A percentile compares a stretch with the other conserved stretches of the same genome.
Evolutionary conservation across 1,284 basidiomycete species (phyloP).

Genomic region (Trametes sp.): DNA sequence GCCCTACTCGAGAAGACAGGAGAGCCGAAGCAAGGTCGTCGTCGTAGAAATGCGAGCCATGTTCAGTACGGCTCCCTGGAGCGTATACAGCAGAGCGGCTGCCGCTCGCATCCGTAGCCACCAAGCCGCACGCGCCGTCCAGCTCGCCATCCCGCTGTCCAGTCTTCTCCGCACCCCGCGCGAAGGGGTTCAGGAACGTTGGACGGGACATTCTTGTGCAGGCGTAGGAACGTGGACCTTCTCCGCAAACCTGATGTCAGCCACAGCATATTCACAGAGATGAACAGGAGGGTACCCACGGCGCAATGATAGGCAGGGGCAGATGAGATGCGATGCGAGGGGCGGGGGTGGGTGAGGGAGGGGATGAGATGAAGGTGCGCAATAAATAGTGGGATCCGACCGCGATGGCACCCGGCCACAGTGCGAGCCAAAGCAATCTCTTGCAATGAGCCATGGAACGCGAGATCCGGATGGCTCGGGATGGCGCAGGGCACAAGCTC

Average conservation of each 20-base stretch:
- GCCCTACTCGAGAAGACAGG: no score
- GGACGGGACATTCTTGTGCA: slow-evolving; percentile 7
- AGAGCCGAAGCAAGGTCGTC: slow-evolving; percentile 1
- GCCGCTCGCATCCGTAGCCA: neutral
- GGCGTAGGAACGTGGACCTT: neutral
- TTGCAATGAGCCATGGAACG: neutral
- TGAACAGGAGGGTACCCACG: neutral
- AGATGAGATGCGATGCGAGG: neutral
- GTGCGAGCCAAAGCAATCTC: neutral
- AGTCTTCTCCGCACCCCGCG: slow-evolving; percentile 4
- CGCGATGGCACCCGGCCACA: slow-evolving; percentile 1
- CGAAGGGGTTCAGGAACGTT: slow-evolving; percentile 18
- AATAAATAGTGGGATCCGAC: neutral
- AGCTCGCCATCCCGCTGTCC: neutral
- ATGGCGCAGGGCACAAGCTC: neutral
- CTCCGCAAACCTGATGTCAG: neutral
- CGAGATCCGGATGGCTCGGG: neutral
- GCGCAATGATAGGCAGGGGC: neutral
- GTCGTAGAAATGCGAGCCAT: neutral
- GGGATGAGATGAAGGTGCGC: slow-evolving; percentile 12
- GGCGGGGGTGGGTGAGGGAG: no score
- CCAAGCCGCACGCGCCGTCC: neutral
- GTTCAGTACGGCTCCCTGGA: neutral
- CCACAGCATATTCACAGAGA: neutral
- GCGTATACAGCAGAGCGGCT: neutral